Base-by-base conservation (phyloP, 495 filamentous ascomycete genomes). In the Venustampulla echinocandica region DNA sequence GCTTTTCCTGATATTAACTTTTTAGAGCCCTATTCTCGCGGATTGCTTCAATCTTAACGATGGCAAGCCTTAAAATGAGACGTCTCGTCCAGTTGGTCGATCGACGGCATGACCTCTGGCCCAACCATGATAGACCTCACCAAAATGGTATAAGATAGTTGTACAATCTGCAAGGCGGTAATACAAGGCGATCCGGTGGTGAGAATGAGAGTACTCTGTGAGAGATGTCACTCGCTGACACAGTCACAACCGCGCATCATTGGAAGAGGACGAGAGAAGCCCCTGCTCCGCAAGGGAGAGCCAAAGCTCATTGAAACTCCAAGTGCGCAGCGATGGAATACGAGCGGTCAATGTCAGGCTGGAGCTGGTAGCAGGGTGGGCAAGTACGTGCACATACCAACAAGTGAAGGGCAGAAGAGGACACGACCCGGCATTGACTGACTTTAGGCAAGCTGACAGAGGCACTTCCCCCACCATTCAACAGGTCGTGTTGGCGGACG, bases 181-280 rank as follows among this genome's bases (percentile, higher is more conserved):
- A 37, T 9, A 18, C 34, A 37, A 37, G 34, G 17, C 17, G 17
- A 37, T 37, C 34, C 34, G 17, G 34, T 37, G 34, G 34, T 10
- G 34, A 37, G 5, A 18, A 37, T 37, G 34, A 37, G 34, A 15
- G 17, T 10, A 37, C 10, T 37, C 34, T 37, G 17, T 15, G 34
- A 37, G 34, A 37, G 34, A 37, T 37, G 34, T 10, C 17, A 11
- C 17, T 37, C 34, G 17, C 17, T 15, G 34, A 37, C 34, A 15
- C 14, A 37, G 34, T 37, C 14, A 37, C 10, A 74, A 52, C 6
- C 53, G 58, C 18, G 60, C 56, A 11, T 74, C 61, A 1, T 68
- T 67, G 2, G n/a, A n/a, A 72, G 69, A 2, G 60, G 66, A 2
- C 76, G 64, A 20, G 70, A 67, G 46, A 79, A 79, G 54, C 77